A percentile compares a stretch with the other conserved stretches of the same genome.
These are phyloP conservation scores for Barnettozyma populi DNA, from an alignment of 805 yeast genomes.

Conservation along the genomic window DNA sequence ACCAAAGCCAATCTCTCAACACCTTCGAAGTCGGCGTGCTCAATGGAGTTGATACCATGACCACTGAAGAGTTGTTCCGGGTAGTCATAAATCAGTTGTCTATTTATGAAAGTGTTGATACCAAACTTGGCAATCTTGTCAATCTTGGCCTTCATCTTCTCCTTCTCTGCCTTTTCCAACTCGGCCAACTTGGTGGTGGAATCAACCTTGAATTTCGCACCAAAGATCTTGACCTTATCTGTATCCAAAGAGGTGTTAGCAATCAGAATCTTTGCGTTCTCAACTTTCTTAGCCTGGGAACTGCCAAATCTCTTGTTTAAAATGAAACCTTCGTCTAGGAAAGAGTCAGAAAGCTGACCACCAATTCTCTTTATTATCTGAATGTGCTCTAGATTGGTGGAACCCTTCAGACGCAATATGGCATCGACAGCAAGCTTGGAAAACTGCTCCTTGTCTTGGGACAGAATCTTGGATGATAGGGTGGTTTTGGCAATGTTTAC, in stretches of 20 bases:
- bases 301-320: conserved; percentile 90
- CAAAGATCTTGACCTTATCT: conserved; percentile 94
- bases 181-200: conserved; percentile 92
- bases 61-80: conserved; percentile 95
- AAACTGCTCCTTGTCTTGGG: conserved; percentile 92
- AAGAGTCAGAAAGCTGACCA: conserved; percentile 86
- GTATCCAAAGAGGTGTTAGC: conserved; percentile 97
- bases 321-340: conserved; percentile 93
- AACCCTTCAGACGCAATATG: conserved; percentile 84
- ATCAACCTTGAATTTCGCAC: conserved; percentile 96
- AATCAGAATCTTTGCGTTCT: conserved; percentile 80
- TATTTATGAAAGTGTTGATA: conserved; percentile 85
- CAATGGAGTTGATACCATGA: conserved; percentile 81
- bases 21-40: conserved; percentile 98
- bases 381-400: conserved; percentile 82
- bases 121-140: conserved; percentile 84
- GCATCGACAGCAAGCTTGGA: conserved; percentile 93
- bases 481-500: conserved; percentile 89
- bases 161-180: conserved; percentile 87
- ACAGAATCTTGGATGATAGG: conserved; percentile 82
- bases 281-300: conserved; percentile 81
- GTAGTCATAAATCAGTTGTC: conserved; percentile 96
- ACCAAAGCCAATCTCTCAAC: conserved; percentile 93
- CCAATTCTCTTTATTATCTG: conserved; percentile 93
- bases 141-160: conserved; percentile 86